Percentiles rank a stretch among this genome's conserved stretches.
Evolutionary conservation across 169 alveolate genomes (phyloP).

Genomic region (Babesia bigemina): DNA sequence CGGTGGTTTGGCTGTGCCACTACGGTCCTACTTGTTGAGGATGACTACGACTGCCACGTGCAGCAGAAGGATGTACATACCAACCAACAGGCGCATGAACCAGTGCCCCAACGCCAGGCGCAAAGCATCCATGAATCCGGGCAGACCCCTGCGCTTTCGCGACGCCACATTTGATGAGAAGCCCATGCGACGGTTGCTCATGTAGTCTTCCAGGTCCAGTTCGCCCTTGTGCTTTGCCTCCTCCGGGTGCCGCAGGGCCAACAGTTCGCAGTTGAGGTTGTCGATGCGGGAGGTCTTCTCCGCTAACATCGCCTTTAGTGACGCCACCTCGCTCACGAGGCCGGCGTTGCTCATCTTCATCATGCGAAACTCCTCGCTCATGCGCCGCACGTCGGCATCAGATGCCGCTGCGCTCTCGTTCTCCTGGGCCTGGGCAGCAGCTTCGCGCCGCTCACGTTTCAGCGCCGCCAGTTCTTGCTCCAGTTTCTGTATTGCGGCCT

Average conservation of each 20-base stretch:
- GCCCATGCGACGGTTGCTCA: constrained; percentile 3
- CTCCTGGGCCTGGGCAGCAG: background rate
- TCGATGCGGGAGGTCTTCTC: constrained; percentile 35
- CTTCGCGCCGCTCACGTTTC: background rate
- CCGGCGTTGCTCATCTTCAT: constrained; percentile 30
- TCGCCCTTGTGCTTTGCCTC: background rate
- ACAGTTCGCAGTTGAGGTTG: constrained; percentile 27
- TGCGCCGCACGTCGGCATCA: constrained; percentile 1
- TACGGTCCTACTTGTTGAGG: background rate
- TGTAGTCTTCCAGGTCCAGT: constrained; percentile 19
- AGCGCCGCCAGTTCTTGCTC: background rate
- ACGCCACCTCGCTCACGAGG: constrained; percentile 12
- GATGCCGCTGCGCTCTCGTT: background rate
- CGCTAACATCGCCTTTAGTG: constrained; percentile 14
- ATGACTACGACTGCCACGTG: background rate
- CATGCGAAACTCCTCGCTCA: constrained; percentile 10
- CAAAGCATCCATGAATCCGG: background rate
- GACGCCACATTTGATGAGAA: background rate
- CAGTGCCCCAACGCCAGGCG: background rate
- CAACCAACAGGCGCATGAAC: background rate
- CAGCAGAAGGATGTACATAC: background rate
- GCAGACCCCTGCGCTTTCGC: background rate
- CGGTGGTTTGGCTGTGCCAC: background rate
- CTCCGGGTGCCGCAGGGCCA: background rate
- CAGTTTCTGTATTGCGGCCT: background rate